Percentiles rank a stretch among this genome's conserved stretches.
phyloP scores from a whole-genome alignment of 2,329 filamentous ascomycete genomes.

The Lojkania enalia region DNA sequence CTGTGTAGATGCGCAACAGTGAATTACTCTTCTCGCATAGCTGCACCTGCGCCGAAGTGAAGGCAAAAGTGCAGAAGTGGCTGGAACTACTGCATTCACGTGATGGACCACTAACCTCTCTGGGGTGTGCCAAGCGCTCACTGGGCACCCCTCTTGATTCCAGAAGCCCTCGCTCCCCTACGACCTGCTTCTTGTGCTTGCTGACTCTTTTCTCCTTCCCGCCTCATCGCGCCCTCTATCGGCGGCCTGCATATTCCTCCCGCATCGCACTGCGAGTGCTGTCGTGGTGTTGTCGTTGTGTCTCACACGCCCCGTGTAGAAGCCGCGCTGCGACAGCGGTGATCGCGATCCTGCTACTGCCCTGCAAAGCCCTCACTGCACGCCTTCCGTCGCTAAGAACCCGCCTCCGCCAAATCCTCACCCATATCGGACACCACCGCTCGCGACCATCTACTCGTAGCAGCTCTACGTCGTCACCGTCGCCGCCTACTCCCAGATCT shows the following conservation, averaged over 20 bases:
- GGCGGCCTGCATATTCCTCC: conserved; percentile 13
- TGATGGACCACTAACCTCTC: neutral
- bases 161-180: conserved; percentile 9
- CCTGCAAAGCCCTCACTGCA: conserved; percentile 21
- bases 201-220: conserved; percentile 13
- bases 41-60: neutral
- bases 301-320: conserved; percentile 1
- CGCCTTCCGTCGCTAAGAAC: conserved; percentile 25
- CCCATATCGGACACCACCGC: neutral
- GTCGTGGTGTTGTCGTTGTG: conserved; percentile 16
- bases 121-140: neutral
- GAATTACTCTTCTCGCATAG: neutral
- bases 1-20: neutral
- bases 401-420: conserved; percentile 10
- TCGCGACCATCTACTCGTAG: conserved; percentile 10
- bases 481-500: conserved; percentile 4
- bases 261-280: conserved; percentile 16
- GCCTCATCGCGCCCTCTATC: conserved; percentile 21
- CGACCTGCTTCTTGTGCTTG: conserved; percentile 10
- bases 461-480: conserved; percentile 9
- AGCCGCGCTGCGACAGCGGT: conserved; percentile 7
- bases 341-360: conserved; percentile 14
- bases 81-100: conserved; percentile 2
- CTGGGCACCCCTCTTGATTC: conserved; percentile 3
- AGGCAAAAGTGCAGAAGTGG: neutral